Conservation (phyloP, 2,329 filamentous ascomycete species). For the Ophiosphaerella korrae region DNA sequence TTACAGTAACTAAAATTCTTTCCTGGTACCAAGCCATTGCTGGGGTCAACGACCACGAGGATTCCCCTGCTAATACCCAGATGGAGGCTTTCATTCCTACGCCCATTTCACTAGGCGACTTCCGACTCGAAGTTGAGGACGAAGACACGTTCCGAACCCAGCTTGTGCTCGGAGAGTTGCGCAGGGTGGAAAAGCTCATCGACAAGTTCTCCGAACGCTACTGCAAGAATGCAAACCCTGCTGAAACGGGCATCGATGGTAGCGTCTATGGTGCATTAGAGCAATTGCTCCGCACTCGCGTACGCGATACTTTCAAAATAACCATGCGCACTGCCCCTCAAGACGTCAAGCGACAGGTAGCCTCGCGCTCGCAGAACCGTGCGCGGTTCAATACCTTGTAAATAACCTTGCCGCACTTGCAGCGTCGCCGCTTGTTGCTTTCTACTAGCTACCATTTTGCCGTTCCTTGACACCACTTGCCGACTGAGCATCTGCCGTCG, state of each 20-base stretch:
- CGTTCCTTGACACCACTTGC: conserved; percentile 8
- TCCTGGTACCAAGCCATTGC: conserved; percentile 45
- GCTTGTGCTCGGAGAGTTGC: conserved; percentile 39
- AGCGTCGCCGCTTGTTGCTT: conserved; percentile 5
- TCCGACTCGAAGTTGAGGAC: conserved; percentile 32
- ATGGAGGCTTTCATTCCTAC: conserved; percentile 37
- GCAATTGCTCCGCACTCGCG: conserved; percentile 38
- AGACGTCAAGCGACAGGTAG: conserved; percentile 42
- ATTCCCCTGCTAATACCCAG: conserved; percentile 27
- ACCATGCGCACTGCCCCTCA: conserved; percentile 44
- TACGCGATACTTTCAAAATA: conserved; percentile 45
- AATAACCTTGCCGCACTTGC: conserved; percentile 8
- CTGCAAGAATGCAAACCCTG: conserved; percentile 29
- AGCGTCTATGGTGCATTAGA: conserved; percentile 40
- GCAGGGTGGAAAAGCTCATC: conserved; percentile 45
- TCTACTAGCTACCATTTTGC: neutral
- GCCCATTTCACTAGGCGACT: conserved; percentile 30
- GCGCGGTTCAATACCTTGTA: conserved; percentile 37
- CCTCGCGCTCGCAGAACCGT: conserved; percentile 34
- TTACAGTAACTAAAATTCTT: conserved; percentile 44
- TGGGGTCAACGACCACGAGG: conserved; percentile 23
- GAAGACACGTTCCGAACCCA: conserved; percentile 40
- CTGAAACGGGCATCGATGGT: conserved; percentile 33
- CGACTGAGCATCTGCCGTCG: conserved; percentile 10
- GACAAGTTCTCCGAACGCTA: conserved; percentile 45